Evolutionary conservation across 306 rosid species (phyloP), one percentile per base, ranked within the genome.

Genomic region (Phaseolus lunatus): DNA sequence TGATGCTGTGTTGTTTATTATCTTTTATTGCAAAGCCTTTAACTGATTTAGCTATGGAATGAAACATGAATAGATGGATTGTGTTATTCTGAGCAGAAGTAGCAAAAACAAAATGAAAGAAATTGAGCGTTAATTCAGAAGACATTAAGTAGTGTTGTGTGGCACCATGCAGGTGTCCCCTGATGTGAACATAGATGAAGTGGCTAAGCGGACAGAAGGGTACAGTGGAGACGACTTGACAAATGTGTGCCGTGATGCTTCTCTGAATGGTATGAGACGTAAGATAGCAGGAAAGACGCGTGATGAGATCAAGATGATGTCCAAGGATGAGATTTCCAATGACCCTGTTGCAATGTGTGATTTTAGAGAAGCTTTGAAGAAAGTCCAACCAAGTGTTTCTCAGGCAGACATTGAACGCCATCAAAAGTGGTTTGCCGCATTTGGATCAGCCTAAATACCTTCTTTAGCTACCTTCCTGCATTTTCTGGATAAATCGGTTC

Each of bases 311-410:
- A 95, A 91, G 88, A 95, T 71, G 90, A 90, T 95, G 97, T 27
- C 99, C 3, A 95, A 91, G 90, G 97, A 95, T 72, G 93, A 92
- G 15, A 95, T 95, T 76, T 90, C 94, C n/a, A 95, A 92, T 10
- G 99, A 95, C 81, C 98, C 99, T 43, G 89, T 92, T 73, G 99
- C 93, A 77, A 95, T 95, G 99, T 95, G 97, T 10, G 97, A 92
- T 87, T 95, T 92, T 37, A 89, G 89, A 86, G 97, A 92, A 89
- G 99, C 97, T 63, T 70, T 95, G 84, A 80, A 2, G 47, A 95
- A 95, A 88, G 97, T 95, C 72, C 97, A 92, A 59, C 80, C 97
- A 67, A 95, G 99, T 85, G 97, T 95, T 86, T 95, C 97, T 50
- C 88, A 81, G 56, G 80, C 94, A 22, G 99, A 95, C 79, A 92